Conservation (phyloP, 2,329 filamentous ascomycete genomes). For the Neofusicoccum parvum region DNA sequence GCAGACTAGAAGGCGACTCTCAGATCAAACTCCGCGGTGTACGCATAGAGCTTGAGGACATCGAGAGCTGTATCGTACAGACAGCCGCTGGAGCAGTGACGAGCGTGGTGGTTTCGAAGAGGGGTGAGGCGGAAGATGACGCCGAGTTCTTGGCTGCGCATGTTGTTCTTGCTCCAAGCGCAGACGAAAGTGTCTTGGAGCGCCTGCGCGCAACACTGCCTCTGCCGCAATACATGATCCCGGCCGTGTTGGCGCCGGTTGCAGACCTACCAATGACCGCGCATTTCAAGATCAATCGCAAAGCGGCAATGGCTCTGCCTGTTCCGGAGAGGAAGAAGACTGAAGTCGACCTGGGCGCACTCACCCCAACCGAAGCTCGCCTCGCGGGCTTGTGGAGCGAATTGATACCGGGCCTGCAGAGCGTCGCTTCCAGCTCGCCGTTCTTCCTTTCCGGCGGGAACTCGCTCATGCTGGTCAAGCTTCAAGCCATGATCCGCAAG, state of each 20-base stretch:
- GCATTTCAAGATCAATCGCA: constrained; percentile 11
- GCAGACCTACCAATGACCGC: background rate
- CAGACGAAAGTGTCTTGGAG: no score
- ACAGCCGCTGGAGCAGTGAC: no score
- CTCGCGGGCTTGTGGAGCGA: constrained; percentile 11
- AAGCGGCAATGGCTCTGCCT: background rate
- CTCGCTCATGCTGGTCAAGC: constrained; percentile 16
- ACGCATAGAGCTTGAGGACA: constrained; percentile 24
- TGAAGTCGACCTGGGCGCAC: no score
- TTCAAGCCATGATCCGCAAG: background rate
- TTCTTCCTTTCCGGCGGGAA: constrained; percentile 20
- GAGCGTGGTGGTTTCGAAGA: no score
- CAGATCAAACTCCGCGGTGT: constrained; percentile 25
- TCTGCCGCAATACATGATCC: constrained; percentile 13
- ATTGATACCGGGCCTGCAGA: background rate
- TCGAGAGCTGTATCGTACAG: background rate
- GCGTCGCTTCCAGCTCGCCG: background rate
- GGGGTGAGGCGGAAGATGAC: background rate
- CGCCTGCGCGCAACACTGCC: background rate
- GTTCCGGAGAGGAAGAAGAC: background rate
- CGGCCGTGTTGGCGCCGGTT: background rate
- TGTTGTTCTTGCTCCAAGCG: no score
- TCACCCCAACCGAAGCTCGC: background rate
- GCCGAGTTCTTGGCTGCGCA: no score
- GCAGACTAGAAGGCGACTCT: constrained; percentile 21